Percentiles rank a stretch among this genome's conserved stretches.
Conservation (phyloP, 2,329 filamentous ascomycete genomes). For the Seiridium cupressi region DNA sequence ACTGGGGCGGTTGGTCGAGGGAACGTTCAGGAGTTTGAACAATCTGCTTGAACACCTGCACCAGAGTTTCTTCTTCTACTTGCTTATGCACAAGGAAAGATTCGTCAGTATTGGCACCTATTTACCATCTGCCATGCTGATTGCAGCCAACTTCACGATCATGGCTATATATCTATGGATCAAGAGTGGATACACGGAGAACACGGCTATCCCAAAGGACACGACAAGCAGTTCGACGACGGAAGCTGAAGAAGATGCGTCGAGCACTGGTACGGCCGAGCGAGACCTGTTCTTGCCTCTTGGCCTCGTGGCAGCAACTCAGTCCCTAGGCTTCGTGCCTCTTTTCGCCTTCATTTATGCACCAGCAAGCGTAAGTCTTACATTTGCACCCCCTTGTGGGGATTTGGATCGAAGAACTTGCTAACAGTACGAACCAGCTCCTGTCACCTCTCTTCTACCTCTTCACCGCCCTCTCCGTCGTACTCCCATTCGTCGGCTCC, state of each 20-base stretch:
- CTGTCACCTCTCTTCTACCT: constrained; percentile 57
- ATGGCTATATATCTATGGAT: constrained; percentile 95
- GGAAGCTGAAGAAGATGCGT: constrained; percentile 9
- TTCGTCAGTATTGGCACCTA: constrained; percentile 99
- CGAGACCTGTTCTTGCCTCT: constrained; percentile 72
- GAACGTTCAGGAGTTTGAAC: constrained; percentile 89
- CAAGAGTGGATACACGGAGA: constrained; percentile 64
- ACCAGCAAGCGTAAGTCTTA: constrained; percentile 56
- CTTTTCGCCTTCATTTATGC: constrained; percentile 84
- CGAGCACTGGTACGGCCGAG: constrained; percentile 40
- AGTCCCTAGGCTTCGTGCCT: constrained; percentile 76
- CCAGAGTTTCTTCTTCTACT: constrained; percentile 99
- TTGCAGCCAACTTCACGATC: constrained; percentile 92
- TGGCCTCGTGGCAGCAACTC: constrained; percentile 67
- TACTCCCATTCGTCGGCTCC: constrained; percentile 58
- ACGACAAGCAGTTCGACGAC: constrained; percentile 28
- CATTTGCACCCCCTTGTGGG: not conserved
- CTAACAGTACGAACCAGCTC: constrained; percentile 38
- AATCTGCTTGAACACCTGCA: constrained; percentile 95
- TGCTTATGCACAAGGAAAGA: constrained; percentile 84
- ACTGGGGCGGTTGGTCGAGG: constrained; percentile 84
- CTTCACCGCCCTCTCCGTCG: constrained; percentile 54
- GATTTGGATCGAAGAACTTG: not conserved
- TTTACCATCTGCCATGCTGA: constrained; percentile 93
- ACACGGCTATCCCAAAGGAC: constrained; percentile 14